A percentile compares a stretch with the other conserved stretches of the same genome.
Evolutionary conservation across 495 filamentous ascomycete species (phyloP).

Genomic region (Aspergillus panamensis): DNA sequence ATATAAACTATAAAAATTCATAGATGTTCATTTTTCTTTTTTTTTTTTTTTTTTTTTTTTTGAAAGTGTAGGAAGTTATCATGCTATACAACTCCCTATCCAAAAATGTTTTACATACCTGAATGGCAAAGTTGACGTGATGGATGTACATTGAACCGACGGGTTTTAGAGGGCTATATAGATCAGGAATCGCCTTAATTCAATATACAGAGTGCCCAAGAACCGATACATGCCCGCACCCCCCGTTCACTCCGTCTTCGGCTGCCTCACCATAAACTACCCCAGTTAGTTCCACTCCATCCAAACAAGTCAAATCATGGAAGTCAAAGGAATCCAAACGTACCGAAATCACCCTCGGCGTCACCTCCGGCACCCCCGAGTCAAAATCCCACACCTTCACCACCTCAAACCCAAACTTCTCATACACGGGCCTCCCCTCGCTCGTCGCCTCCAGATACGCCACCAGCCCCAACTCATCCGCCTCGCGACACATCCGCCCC

Average conservation of each 20-base stretch:
- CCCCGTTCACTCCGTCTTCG: no score
- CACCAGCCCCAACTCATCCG: constrained; percentile 44
- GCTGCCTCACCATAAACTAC: constrained; percentile 2
- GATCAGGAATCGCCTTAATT: no score
- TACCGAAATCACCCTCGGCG: not conserved
- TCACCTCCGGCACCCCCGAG: constrained; percentile 25
- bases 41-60: no score
- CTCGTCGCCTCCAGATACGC: constrained; percentile 55
- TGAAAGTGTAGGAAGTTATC: no score
- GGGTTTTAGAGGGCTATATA: no score
- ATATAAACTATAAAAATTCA: not conserved
- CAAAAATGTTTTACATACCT: no score
- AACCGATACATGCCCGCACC: no score
- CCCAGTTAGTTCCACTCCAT: not conserved
- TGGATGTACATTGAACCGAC: no score
- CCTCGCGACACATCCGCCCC: constrained; percentile 46
- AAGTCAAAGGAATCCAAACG: not conserved
- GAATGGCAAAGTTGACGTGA: no score
- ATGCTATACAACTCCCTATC: no score
- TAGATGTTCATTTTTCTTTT: no score
- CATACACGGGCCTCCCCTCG: constrained; percentile 51
- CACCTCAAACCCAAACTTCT: constrained; percentile 49
- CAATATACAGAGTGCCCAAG: no score
- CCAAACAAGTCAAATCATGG: constrained; percentile 7
- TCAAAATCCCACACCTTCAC: constrained; percentile 38